Conservation (phyloP, 768 basidiomycete species). For the Albatrellus ellisii region DNA sequence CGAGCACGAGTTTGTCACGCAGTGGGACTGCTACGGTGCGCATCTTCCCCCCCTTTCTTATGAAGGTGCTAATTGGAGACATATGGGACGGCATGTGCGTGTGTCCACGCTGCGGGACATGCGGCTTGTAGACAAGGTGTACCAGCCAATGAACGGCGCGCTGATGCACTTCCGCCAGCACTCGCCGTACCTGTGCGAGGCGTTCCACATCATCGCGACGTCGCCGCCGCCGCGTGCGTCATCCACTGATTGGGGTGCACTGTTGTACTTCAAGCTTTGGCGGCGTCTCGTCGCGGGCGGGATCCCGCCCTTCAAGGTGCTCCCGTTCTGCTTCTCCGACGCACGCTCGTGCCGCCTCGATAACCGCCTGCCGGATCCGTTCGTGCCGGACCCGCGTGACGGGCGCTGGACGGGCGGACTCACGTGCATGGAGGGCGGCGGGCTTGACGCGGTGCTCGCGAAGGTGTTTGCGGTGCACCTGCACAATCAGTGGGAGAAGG, state of each 20-base stretch:
- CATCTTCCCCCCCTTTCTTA: background rate
- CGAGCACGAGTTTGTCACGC: slow-evolving; percentile 93
- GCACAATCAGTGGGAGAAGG: slow-evolving; percentile 94
- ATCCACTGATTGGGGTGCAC: slow-evolving; percentile 89
- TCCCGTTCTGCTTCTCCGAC: slow-evolving; percentile 94
- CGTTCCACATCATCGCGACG: slow-evolving; percentile 68
- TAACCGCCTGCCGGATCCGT: slow-evolving; percentile 89
- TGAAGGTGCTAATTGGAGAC: no score
- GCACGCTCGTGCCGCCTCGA: slow-evolving; percentile 85
- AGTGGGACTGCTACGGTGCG: slow-evolving; percentile 98
- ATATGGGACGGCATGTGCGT: no score
- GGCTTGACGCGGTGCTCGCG: slow-evolving; percentile 42
- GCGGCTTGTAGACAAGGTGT: slow-evolving; percentile 8
- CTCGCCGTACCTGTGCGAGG: slow-evolving; percentile 95
- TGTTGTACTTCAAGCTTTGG: slow-evolving; percentile 86
- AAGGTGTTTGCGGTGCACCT: slow-evolving; percentile 84
- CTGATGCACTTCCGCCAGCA: slow-evolving; percentile 85
- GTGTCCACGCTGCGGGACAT: background rate
- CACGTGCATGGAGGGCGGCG: slow-evolving; percentile 46
- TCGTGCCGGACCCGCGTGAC: slow-evolving; percentile 30
- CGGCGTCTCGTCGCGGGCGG: slow-evolving; percentile 62
- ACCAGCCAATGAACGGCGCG: slow-evolving; percentile 63
- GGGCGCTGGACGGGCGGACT: slow-evolving; percentile 60
- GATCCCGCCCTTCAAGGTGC: slow-evolving; percentile 77
- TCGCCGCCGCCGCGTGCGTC: slow-evolving; percentile 59